Percentiles rank a stretch among this genome's conserved stretches.
Conservation (phyloP, 2,329 filamentous ascomycete species). For the Elsinoe arachidis region DNA sequence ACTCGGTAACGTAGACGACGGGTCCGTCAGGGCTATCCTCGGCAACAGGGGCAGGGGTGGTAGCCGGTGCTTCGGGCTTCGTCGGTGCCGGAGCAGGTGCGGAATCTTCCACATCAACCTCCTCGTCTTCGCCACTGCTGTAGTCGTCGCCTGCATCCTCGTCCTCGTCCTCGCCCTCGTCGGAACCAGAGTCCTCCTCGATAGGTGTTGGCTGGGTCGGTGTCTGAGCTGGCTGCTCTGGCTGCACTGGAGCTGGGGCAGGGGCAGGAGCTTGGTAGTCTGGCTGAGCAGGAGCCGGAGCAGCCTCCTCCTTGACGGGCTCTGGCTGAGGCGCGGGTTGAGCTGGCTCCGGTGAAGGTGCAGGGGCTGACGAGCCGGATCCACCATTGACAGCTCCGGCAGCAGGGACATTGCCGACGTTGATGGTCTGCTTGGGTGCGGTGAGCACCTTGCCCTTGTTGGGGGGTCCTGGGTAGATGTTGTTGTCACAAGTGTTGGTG, state of each 20-base stretch:
- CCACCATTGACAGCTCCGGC: slow-evolving; percentile 3
- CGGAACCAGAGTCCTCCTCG: background rate
- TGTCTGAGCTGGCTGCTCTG: slow-evolving; percentile 3
- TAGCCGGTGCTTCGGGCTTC: slow-evolving; percentile 27
- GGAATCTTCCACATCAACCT: slow-evolving; percentile 42
- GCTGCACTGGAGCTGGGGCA: background rate
- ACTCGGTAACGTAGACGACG: slow-evolving; percentile 1
- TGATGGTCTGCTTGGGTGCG: slow-evolving; percentile 16
- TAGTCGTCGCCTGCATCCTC: slow-evolving; percentile 41
- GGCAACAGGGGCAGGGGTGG: background rate
- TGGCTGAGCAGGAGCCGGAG: slow-evolving; percentile 1
- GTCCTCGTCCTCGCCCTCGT: slow-evolving; percentile 41
- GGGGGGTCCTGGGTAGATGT: slow-evolving; percentile 42
- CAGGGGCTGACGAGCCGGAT: background rate
- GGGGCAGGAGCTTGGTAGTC: background rate
- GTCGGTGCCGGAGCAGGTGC: slow-evolving; percentile 21
- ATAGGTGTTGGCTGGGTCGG: background rate
- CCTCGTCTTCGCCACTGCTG: slow-evolving; percentile 27
- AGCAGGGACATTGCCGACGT: background rate
- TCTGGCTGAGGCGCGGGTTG: background rate
- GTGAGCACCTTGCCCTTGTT: slow-evolving; percentile 33
- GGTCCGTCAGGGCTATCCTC: background rate
- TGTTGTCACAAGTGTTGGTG: slow-evolving; percentile 33
- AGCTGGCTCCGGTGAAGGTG: background rate
- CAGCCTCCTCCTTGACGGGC: background rate